These are phyloP conservation scores for Debaryomyces fabryi DNA, from an alignment of 1,139 yeast species.

Conservation along the genomic window DNA sequence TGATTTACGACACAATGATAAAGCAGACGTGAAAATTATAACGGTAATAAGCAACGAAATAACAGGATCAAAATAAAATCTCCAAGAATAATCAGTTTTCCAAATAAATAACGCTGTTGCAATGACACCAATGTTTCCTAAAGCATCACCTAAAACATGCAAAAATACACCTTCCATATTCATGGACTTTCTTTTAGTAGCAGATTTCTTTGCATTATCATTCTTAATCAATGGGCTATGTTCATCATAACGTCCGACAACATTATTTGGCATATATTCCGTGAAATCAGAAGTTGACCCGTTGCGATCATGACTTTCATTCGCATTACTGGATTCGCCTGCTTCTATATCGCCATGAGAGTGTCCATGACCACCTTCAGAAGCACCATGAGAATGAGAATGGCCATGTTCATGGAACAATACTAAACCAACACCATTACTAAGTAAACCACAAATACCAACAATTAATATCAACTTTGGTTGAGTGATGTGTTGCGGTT, in stretches of 20 bases:
- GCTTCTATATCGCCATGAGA: slow-evolving; percentile 26
- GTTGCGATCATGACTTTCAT: slow-evolving; percentile 28
- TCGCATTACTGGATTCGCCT: slow-evolving; percentile 16
- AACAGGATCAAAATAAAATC: slow-evolving; percentile 80
- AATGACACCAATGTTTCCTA: slow-evolving; percentile 94
- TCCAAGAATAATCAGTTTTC: slow-evolving; percentile 91
- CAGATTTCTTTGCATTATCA: slow-evolving; percentile 20
- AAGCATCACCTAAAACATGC: slow-evolving; percentile 94
- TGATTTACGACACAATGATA: slow-evolving; percentile 86
- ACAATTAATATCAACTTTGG: slow-evolving; percentile 81
- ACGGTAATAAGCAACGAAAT: slow-evolving; percentile 83
- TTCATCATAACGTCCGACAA: slow-evolving; percentile 38
- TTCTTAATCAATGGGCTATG: slow-evolving; percentile 33
- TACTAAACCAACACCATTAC: slow-evolving; percentile 81
- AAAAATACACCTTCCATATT: slow-evolving; percentile 97
- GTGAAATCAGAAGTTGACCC: slow-evolving; percentile 30
- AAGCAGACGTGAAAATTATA: slow-evolving; percentile 86
- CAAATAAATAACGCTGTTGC: slow-evolving; percentile 87
- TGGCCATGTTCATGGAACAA: slow-evolving; percentile 93
- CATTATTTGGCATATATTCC: slow-evolving; percentile 44
- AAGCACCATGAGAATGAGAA: slow-evolving; percentile 51
- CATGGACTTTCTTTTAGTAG: slow-evolving; percentile 58
- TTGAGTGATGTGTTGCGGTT: slow-evolving; percentile 76
- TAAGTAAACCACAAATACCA: slow-evolving; percentile 78
- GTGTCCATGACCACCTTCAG: slow-evolving; percentile 20